Evolutionary conservation across 2,329 filamentous ascomycete genomes (phyloP).

Genomic region (Aureobasidium sp.): DNA sequence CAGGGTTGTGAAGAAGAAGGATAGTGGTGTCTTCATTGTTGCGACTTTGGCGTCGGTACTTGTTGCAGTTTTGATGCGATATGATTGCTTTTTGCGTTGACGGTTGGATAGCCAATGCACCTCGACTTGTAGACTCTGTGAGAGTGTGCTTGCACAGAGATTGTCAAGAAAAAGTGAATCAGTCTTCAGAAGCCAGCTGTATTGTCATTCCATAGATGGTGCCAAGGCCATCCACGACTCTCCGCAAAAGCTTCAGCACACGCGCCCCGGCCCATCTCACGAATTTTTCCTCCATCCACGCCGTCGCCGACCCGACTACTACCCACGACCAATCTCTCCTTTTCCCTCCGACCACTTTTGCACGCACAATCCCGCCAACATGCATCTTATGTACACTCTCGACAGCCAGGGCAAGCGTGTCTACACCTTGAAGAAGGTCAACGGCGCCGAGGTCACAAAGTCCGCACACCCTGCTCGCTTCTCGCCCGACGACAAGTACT

Average conservation of each 20-base stretch:
- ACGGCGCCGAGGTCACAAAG: conserved; percentile 79
- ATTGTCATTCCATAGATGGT: not conserved
- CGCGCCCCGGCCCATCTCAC: not conserved
- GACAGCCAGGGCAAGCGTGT: conserved; percentile 75
- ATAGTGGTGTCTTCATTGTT: conserved; percentile 20
- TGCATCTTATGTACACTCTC: conserved; percentile 82
- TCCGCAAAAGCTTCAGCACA: conserved; percentile 5
- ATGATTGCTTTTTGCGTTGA: not conserved
- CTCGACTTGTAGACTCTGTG: too few relatives aligned
- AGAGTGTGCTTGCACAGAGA: not conserved
- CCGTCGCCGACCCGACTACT: not conserved
- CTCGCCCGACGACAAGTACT: conserved; percentile 98
- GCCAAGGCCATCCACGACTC: not conserved
- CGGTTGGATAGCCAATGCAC: too few relatives aligned
- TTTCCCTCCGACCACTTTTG: not conserved
- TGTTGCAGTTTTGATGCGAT: not conserved
- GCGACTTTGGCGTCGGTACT: not conserved
- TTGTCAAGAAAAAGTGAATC: not conserved
- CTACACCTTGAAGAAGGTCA: conserved; percentile 92
- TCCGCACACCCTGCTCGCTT: conserved; percentile 93
- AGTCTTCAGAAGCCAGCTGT: not conserved
- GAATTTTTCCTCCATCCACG: conserved; percentile 4
- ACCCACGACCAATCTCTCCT: not conserved
- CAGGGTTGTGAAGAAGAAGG: conserved; percentile 41
- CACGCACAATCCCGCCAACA: conserved; percentile 27